Evolutionary conservation across 495 filamentous ascomycete genomes (phyloP), one percentile per base, ranked within the genome.

Genomic region (Parachaetomium inaequale): DNA sequence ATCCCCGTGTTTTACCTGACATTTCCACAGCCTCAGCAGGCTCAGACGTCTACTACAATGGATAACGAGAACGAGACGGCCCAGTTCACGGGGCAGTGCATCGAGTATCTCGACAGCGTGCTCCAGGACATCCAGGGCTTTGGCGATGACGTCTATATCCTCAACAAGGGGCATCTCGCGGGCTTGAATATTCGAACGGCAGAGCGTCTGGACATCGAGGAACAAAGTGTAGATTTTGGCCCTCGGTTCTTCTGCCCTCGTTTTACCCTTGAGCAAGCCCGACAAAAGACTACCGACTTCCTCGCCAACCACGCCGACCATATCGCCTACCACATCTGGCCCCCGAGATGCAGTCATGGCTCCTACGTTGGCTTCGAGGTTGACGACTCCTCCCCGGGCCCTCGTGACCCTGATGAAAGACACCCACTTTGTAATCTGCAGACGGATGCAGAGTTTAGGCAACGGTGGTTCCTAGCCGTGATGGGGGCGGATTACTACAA

Each of bases 181-280:
- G 3, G 26, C 1, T 29, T 58, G 6, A 34, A 25, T 40, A 34
- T 58, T 12, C 28, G 28, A 31, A 46, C 8, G 28, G 40, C 26
- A 46, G 40, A 58, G 25, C 2, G 26, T n/a, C 55, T 58, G 26
- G 55, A 58, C 28, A 58, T 47, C 14, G 55, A 46, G n/a, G 55
- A 58, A 58, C 28, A 34, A 17, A 17, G 26, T 8, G n/a, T 58
- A 1, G 55, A 58, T 14, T 43, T 56, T 42, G 54, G 54, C 7
- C 54, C 14, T 15, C 26, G 42, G 1, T 46, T 58, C n/a, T 58
- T 58, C 19, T 34, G 8, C n/a, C 55, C 36, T 25, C 40, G 55
- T 14, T 58, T 47, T 26, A 47, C 55, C 1, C 26, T 58, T 7
- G 42, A 58, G 1, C 26, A 47, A 28, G 12, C 29, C 11, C 55